Conservation (phyloP, 176 grass and related monocot species). For the Oryza meyeriana region DNA sequence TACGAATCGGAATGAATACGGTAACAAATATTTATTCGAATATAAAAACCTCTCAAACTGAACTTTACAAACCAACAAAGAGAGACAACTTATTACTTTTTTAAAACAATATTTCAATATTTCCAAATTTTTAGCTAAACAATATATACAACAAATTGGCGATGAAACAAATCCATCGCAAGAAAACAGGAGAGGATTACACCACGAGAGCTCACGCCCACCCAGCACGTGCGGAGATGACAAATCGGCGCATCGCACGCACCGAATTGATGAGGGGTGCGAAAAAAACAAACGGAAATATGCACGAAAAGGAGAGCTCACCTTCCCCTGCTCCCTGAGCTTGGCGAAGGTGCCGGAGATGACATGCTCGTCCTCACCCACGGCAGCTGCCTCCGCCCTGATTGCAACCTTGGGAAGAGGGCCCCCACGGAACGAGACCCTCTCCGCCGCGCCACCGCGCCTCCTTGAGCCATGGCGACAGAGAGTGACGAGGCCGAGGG, state of each 20-base stretch:
- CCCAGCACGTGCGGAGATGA: no score
- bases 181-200: neutral
- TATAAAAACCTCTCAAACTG: no score
- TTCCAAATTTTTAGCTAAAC: no score
- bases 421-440: slow-evolving; percentile 17
- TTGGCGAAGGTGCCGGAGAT: slow-evolving; percentile 80
- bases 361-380: slow-evolving; percentile 30
- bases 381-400: neutral
- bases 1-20: no score
- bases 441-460: neutral
- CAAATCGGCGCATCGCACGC: neutral
- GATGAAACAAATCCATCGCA: neutral
- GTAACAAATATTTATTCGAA: no score
- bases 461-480: neutral
- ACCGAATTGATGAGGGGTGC: neutral
- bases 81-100: no score
- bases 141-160: no score
- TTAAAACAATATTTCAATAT: no score
- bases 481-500: slow-evolving; percentile 13
- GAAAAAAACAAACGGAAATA: neutral
- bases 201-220: neutral
- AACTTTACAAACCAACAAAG: no score
- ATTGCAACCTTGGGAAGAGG: slow-evolving; percentile 12
- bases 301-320: neutral
- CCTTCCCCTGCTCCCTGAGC: slow-evolving; percentile 72